Conservation (phyloP, 495 filamentous ascomycete genomes). For the Penicillium macrosclerotiorum region DNA sequence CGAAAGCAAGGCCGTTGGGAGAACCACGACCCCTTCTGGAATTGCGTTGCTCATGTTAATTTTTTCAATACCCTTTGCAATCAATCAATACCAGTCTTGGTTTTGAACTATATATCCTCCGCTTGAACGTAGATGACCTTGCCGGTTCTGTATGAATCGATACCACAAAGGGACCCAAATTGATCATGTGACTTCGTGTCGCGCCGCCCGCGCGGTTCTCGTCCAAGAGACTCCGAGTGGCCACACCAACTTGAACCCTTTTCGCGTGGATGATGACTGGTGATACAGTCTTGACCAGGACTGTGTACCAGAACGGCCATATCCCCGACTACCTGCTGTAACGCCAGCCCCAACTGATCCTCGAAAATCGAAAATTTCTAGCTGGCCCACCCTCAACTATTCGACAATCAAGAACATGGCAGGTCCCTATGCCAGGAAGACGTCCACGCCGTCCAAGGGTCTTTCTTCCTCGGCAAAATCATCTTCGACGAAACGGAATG, state of each 20-base stretch:
- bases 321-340: neutral
- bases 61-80: slow-evolving; percentile 12
- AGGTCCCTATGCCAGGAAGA: slow-evolving; percentile 21
- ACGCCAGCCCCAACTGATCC: neutral
- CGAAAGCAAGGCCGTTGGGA: neutral
- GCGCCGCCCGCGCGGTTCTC: slow-evolving; percentile 26
- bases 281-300: slow-evolving; percentile 10
- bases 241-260: slow-evolving; percentile 1
- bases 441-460: slow-evolving; percentile 29
- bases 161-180: neutral
- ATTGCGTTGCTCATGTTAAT: slow-evolving; percentile 7
- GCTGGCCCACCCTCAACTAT: neutral
- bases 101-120: neutral
- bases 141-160: too few relatives aligned
- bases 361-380: neutral
- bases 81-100: slow-evolving; percentile 7
- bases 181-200: slow-evolving; percentile 41
- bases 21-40: neutral
- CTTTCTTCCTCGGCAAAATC: slow-evolving; percentile 5
- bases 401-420: slow-evolving; percentile 17
- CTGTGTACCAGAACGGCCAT: neutral
- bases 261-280: neutral
- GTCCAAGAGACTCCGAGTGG: slow-evolving; percentile 3
- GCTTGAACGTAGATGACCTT: too few relatives aligned
- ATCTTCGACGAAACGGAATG: slow-evolving; percentile 52